These are phyloP conservation scores for Fusarium luffae DNA, from an alignment of 2,329 filamentous ascomycete genomes.

Conservation along the genomic window DNA sequence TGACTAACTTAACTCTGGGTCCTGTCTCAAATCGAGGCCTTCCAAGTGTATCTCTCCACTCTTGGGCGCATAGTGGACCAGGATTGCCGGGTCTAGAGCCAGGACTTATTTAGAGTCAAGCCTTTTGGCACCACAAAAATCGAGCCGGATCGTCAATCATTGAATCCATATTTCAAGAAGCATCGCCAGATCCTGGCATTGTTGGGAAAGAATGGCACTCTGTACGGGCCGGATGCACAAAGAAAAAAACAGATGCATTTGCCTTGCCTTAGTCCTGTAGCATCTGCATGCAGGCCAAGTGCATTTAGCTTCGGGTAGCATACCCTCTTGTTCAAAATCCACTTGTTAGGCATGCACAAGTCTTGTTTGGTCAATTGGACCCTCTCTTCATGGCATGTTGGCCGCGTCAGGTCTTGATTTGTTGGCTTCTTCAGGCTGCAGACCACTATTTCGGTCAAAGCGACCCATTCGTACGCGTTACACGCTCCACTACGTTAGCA, in stretches of 20 bases:
- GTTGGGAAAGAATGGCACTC: background rate
- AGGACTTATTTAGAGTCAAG: background rate
- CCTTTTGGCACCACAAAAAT: conserved; percentile 20
- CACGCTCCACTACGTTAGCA: conserved; percentile 14
- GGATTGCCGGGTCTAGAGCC: background rate
- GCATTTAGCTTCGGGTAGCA: conserved; percentile 26
- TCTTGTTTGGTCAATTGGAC: conserved; percentile 19
- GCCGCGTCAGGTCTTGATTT: conserved; percentile 24
- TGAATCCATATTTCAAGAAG: background rate
- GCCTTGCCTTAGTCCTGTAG: conserved; percentile 12
- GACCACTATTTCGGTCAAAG: conserved; percentile 20
- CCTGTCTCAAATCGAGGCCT: conserved; percentile 29
- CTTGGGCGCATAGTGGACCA: conserved; percentile 9
- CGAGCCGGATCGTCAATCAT: conserved; percentile 9
- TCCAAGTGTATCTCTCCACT: conserved; percentile 27
- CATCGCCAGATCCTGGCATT: background rate
- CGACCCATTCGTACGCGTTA: conserved; percentile 20
- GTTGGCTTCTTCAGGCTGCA: conserved; percentile 28
- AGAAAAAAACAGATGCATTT: conserved; percentile 12
- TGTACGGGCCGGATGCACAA: conserved; percentile 4
- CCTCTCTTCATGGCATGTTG: conserved; percentile 22
- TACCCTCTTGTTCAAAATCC: conserved; percentile 15
- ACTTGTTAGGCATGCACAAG: conserved; percentile 29
- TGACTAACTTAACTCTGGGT: conserved; percentile 14
- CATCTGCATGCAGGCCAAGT: conserved; percentile 26